Evolutionary conservation across 306 rosid species (phyloP).

Genomic region (Macrotyloma uniflorum): DNA sequence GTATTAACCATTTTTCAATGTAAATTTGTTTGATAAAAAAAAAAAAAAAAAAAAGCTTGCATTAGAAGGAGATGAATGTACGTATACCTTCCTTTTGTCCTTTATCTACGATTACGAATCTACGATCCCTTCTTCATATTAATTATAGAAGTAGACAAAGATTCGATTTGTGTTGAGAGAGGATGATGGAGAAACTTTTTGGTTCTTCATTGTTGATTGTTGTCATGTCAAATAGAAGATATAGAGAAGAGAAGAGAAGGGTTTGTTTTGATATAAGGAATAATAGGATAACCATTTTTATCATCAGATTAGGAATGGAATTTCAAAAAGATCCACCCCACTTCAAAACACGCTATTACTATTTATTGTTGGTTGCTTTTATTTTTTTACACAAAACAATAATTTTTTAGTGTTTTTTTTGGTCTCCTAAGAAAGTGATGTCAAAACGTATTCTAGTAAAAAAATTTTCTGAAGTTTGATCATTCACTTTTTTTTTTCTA

Average conservation of each 20-base stretch:
- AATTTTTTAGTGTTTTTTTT: too few species aligned
- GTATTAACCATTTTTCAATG: too few species aligned
- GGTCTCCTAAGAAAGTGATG: too few species aligned
- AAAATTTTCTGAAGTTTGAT: too few species aligned
- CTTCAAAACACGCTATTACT: background rate
- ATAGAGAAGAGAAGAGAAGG: conserved; percentile 6
- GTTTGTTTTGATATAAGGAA: conserved; percentile 43
- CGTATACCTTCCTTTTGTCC: background rate
- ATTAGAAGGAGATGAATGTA: too few species aligned
- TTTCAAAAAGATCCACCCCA: conserved; percentile 18
- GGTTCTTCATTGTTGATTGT: conserved; percentile 19
- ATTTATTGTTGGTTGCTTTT: too few species aligned
- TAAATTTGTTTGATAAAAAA: too few species aligned
- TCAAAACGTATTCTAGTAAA: too few species aligned
- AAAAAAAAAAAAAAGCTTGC: too few species aligned
- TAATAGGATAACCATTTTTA: conserved; percentile 29
- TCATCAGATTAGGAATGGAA: conserved; percentile 29
- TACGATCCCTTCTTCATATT: background rate
- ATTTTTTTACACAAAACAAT: too few species aligned
- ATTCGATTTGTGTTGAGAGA: conserved; percentile 19
- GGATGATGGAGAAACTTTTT: conserved; percentile 30
- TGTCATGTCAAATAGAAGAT: conserved; percentile 31
- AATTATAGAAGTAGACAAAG: background rate
- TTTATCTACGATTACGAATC: background rate
- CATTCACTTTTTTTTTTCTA: too few species aligned